Percentiles rank a stretch among this genome's conserved stretches.
Conservation (phyloP, 257 asterid genomes). For the Mitragyna speciosa region DNA sequence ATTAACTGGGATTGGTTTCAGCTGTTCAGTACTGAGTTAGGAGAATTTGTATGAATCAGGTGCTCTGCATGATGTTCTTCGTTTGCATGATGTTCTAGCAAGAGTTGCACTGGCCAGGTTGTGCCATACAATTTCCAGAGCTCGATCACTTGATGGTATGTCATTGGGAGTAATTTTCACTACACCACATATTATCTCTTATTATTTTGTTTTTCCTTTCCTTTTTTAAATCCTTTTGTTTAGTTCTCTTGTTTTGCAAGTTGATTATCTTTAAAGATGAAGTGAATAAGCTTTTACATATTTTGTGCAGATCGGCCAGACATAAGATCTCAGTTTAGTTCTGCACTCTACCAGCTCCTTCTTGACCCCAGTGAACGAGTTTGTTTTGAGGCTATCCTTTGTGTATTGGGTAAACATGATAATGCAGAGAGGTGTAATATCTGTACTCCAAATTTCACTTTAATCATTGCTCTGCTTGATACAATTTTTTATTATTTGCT, state of each 20-base stretch:
- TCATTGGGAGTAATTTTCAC: conserved; percentile 9
- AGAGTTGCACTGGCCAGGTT: conserved; percentile 96
- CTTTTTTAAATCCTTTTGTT: background rate
- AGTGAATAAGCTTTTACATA: conserved; percentile 22
- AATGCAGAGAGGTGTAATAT: conserved; percentile 74
- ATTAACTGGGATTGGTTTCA: background rate
- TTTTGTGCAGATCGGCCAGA: conserved; percentile 76
- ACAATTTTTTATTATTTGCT: conserved; percentile 6
- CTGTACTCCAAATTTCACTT: background rate
- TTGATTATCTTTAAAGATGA: conserved; percentile 15
- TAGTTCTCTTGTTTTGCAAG: background rate
- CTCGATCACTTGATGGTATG: conserved; percentile 88
- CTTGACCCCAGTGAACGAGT: conserved; percentile 99
- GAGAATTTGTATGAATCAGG: conserved; percentile 62
- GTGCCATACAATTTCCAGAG: conserved; percentile 87
- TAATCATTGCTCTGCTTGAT: background rate
- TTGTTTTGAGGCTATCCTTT: conserved; percentile 94
- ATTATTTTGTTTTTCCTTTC: background rate
- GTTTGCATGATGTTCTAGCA: conserved; percentile 98
- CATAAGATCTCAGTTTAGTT: conserved; percentile 76
- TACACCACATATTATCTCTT: background rate
- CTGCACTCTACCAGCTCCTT: conserved; percentile 89
- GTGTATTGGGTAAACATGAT: conserved; percentile 92
- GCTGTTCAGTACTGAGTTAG: conserved; percentile 19
- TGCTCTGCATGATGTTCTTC: conserved; percentile 93